Base-by-base conservation (phyloP, 108 stramenopile genomes). In the Conticribra guillardii region DNA sequence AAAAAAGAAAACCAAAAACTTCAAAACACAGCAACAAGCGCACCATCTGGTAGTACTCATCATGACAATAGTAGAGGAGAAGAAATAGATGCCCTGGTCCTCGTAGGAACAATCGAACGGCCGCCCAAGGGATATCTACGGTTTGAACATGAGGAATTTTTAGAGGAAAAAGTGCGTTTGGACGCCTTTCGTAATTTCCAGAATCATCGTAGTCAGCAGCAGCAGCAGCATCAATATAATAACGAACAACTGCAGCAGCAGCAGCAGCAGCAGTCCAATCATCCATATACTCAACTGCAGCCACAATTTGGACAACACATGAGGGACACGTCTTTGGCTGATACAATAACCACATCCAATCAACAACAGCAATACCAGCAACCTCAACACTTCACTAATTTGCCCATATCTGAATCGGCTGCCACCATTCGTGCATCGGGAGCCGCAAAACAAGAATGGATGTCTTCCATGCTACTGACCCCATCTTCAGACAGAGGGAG, bases 91-190 rank as follows among this genome's bases (percentile, higher is more conserved):
- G 76, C 77, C 1, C 53, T 82, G 17, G 81, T 82, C 14, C 30
- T 82, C 3, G 76, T 82, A n/a, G 81, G 69, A 15, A 82, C 81
- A 22, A 32, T 78, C 4, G 72, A 75, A 24, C 34, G 61, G 19
- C 76, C 73, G 48, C 81, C 81, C 1, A 60, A 26, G 32, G 81
- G 81, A 18, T 79, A 79, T 34, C 29, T 82, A 0, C 22, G 66
- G 47, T 82, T 82, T 32, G 80, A 81, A 71, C 80, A 81, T 53
- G 80, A 81, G 29, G 80, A 67, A 29, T 57, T 44, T 11, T 57
- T 66, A 28, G 70, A 70, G 61, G 64, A 79, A 48, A 52, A 57
- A 49, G 22, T 1, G 26, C 69, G 76, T 1, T 11, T 70, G 4
- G 69, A 71, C 3, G 22, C 18, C 7, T 60, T 77, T 31, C 76